Conservation (phyloP, 306 rosid species). For the Fagus sylvatica region DNA sequence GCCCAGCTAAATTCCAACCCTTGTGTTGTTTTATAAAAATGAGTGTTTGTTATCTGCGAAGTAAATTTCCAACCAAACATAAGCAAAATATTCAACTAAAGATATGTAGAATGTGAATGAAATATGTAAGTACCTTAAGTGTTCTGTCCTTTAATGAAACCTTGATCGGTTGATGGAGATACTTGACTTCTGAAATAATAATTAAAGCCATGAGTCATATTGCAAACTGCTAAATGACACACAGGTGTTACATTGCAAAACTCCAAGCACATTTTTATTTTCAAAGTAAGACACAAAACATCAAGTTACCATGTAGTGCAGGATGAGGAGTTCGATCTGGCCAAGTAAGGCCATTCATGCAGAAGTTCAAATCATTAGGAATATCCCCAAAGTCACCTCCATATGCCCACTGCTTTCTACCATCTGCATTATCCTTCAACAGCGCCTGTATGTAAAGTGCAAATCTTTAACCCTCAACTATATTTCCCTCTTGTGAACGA, state of each 20-base stretch:
- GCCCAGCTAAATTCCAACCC: conserved; percentile 80
- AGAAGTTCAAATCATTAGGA: conserved; percentile 88
- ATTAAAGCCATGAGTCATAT: conserved; percentile 17
- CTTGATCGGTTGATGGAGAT: conserved; percentile 85
- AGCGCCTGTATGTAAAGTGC: conserved; percentile 51
- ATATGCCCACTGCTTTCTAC: conserved; percentile 85
- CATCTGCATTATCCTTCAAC: conserved; percentile 51
- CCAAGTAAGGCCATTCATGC: conserved; percentile 75
- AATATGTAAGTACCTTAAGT: conserved; percentile 52
- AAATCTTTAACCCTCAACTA: conserved; percentile 6
- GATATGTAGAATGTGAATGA: conserved; percentile 9
- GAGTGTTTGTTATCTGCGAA: conserved; percentile 64
- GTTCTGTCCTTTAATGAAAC: conserved; percentile 50
- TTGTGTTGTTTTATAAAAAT: conserved; percentile 75
- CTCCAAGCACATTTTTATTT: neutral
- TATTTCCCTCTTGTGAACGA: neutral
- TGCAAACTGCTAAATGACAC: conserved; percentile 8
- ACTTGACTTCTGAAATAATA: conserved; percentile 77
- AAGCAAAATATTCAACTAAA: conserved; percentile 8
- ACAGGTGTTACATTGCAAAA: neutral
- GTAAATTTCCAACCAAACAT: conserved; percentile 21
- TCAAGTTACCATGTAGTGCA: conserved; percentile 68
- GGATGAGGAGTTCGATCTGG: conserved; percentile 98
- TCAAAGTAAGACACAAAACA: conserved; percentile 3
- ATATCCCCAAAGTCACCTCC: conserved; percentile 95